Evolutionary conservation across 345 rosid species (phyloP).

Genomic region (Citrus glauca): DNA sequence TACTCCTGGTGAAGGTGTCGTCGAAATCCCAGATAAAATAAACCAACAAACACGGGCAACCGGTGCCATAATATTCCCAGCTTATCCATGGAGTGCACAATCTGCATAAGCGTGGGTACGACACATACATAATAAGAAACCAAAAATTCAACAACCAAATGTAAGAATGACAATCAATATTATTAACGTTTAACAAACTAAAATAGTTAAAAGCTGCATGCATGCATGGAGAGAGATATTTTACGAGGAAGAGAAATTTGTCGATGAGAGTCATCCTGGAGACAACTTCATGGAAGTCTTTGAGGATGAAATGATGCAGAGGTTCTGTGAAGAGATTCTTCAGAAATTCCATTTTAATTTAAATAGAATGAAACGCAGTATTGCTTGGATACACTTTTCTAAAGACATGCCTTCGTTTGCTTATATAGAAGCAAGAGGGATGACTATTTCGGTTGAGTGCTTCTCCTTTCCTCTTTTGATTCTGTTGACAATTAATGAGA

Average conservation of each 20-base stretch:
- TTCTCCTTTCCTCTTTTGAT: no score
- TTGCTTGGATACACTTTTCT: background rate
- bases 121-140: background rate
- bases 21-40: constrained; percentile 38
- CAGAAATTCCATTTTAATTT: background rate
- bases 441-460: background rate
- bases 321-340: background rate
- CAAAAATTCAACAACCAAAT: background rate
- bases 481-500: no score
- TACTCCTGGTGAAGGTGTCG: constrained; percentile 55
- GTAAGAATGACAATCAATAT: background rate
- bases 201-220: background rate
- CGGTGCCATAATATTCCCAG: constrained; percentile 39
- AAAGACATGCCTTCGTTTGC: background rate
- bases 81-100: constrained; percentile 22
- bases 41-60: constrained; percentile 50
- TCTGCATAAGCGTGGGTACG: background rate
- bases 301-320: background rate
- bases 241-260: constrained; percentile 5
- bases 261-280: constrained; percentile 6
- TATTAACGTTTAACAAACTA: no score
- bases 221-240: background rate
- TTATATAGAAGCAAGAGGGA: no score
- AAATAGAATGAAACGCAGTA: background rate
- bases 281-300: constrained; percentile 1